Evolutionary conservation across 2,329 filamentous ascomycete genomes (phyloP), one percentile per base, ranked within the genome.

Genomic region (Aspergillus pseudonomiae): DNA sequence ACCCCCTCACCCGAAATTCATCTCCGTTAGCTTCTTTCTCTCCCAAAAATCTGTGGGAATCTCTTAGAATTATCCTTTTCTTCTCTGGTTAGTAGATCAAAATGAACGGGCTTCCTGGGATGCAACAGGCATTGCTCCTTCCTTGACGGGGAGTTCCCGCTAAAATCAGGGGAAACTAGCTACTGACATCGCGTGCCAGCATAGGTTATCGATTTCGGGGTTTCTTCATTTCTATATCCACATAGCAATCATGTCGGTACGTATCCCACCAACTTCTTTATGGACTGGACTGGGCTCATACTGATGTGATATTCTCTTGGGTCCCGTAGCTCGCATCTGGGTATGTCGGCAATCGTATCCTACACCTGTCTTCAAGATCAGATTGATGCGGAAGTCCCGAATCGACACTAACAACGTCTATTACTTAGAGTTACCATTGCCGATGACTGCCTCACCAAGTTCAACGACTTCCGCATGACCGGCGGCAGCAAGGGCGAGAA

Each of bases 381-480:
- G 54, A 39, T 30, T 36, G 11, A 24, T 6, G 41, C 34, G 21
- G 26, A 36, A 50, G 4, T 6, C 6, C 2, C 24, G 12, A 24
- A 39, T 4, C 24, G 28, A 26, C n/a, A 36, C 43, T 36, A 50
- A 59, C 30, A 19, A 28, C 45, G 30, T 26, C 28, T 26, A 21
- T 61, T 57, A 52, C 59, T 57, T 68, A 84, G 82, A 73, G 80
- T 83, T 60, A 73, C 77, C 54, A 77, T 84, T 65, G 70, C 78
- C 60, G 79, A 81, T 71, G 80, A 83, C 41, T 83, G 81, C 76
- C 73, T 82, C 66, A 75, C 69, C 54, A 70, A 73, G 63, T 83
- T 80, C 80, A 82, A 83, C 65, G 77, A 82, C 30, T 77, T 83
- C 65, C 80, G 81, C 70, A 77, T 81, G 72, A 78, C 77, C 71